These are phyloP conservation scores for Marvania coccoides DNA, from an alignment of 139 green algal species.

Conservation along the genomic window DNA sequence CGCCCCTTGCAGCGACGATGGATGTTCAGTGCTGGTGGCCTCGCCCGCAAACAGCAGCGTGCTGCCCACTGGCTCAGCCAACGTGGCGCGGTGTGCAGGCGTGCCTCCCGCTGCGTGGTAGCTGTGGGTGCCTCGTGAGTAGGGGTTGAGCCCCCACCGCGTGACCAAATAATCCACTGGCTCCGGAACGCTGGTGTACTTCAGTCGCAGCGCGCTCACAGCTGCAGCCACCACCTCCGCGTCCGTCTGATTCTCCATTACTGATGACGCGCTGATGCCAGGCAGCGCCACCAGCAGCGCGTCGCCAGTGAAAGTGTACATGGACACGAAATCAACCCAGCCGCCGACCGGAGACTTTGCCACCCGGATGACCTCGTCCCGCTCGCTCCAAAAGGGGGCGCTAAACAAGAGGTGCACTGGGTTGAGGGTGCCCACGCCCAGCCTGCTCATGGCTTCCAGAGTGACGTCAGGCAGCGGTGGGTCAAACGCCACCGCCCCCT, in stretches of 20 bases:
- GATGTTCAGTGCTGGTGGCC: neutral
- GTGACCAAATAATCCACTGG: neutral
- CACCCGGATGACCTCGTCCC: neutral
- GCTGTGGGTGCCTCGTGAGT: neutral
- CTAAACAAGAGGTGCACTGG: neutral
- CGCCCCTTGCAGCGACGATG: conserved; percentile 12
- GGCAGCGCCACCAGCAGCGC: conserved; percentile 9
- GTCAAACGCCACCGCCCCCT: neutral
- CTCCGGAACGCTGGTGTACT: neutral
- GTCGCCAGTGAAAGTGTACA: conserved; percentile 6
- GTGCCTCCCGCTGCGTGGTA: conserved; percentile 3
- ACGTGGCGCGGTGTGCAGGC: conserved; percentile 13
- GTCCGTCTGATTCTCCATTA: neutral
- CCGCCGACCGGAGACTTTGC: neutral
- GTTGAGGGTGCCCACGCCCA: neutral
- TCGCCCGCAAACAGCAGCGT: conserved; percentile 18
- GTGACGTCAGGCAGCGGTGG: conserved; percentile 16
- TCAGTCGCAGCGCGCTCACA: neutral
- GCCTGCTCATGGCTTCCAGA: neutral
- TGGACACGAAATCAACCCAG: conserved; percentile 10
- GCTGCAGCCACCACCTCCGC: neutral
- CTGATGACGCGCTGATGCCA: neutral
- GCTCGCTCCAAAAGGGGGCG: neutral
- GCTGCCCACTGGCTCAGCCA: conserved; percentile 17
- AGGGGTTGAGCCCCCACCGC: conserved; percentile 16